Evolutionary conservation across 352 stramenopile species (phyloP), one percentile per base, ranked within the genome.

Genomic region (Pythium coloratum): DNA sequence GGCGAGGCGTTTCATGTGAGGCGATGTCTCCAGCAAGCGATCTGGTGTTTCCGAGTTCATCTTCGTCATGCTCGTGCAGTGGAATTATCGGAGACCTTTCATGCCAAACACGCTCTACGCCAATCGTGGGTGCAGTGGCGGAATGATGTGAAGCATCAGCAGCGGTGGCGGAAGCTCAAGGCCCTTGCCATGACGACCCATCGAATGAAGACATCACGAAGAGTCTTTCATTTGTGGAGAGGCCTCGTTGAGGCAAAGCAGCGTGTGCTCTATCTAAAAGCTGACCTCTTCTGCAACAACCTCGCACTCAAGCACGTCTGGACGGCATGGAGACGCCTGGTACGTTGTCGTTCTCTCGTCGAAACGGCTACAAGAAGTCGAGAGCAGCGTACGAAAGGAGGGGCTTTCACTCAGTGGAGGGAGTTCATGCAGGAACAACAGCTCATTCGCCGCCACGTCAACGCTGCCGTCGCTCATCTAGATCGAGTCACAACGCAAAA

Each of bases 401-500:
- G 13, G 2, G 3, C 13, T 16, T 53, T 66, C 9, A 24, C 10
- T 3, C 24, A 55, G 12, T 67, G 61, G 61, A 26, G 13, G 2
- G 16, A 34, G 2, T 60, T 55, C 13, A 9, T 3, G 16, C 7
- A 18, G 14, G 61, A 67, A 4, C 36, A 61, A 47, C 50, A 34
- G 7, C 40, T 42, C 16, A 66, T 67, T 26, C 61, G 50, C 0
- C 30, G 18, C 3, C 61, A 61, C 24, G 61, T 67, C 16, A 40
- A 67, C 3, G 61, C 61, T 24, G 61, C 61, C 12, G 61, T 67
- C 0, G 61, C 61, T 5, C 61, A 67, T 32, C 26, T 67, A 0
- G 61, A 67, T 42, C 33, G 51, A 12, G 61, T 55, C 3, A 47
- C 59, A 3, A 60, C 54, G 61, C 26, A 46, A n/a, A 67, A 67